A percentile compares a stretch with the other conserved stretches of the same genome.
phyloP scores from a whole-genome alignment of 164 flowering plant species.

The Aristolochia fimbriata region DNA sequence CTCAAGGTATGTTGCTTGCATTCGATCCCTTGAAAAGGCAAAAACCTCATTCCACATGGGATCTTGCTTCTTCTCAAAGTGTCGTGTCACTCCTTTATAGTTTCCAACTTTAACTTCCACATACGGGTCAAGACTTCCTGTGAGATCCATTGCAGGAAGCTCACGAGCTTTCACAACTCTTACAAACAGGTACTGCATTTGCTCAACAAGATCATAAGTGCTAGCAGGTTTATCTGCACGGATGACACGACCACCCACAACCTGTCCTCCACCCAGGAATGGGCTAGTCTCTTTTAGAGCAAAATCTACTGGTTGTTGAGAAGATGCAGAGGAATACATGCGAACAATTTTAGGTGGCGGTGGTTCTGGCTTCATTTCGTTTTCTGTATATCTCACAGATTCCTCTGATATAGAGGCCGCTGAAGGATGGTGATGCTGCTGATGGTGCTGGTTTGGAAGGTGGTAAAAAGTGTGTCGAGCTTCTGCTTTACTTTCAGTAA shows the following conservation, averaged over 20 bases:
- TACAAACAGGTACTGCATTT: slow-evolving; percentile 84
- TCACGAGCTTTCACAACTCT: slow-evolving; percentile 89
- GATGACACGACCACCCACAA: slow-evolving; percentile 80
- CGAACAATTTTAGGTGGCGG: slow-evolving; percentile 54
- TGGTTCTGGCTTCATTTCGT: slow-evolving; percentile 51
- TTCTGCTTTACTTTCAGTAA: slow-evolving; percentile 24
- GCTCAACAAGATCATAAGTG: slow-evolving; percentile 89
- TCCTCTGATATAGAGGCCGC: slow-evolving; percentile 17
- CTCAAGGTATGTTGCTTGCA: slow-evolving; percentile 75
- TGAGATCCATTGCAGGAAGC: slow-evolving; percentile 73
- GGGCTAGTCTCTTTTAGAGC: slow-evolving; percentile 96
- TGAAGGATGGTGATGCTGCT: slow-evolving; percentile 23
- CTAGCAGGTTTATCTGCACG: slow-evolving; percentile 55
- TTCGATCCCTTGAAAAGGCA: slow-evolving; percentile 70
- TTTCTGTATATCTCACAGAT: slow-evolving; percentile 26
- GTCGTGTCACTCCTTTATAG: slow-evolving; percentile 73
- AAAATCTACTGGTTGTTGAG: slow-evolving; percentile 70
- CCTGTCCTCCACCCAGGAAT: slow-evolving; percentile 80
- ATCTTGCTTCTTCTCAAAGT: slow-evolving; percentile 63
- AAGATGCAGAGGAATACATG: slow-evolving; percentile 40
- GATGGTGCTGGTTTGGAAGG: slow-evolving; percentile 47
- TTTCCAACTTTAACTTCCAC: slow-evolving; percentile 89
- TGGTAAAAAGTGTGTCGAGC: slow-evolving; percentile 57
- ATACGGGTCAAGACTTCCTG: slow-evolving; percentile 86
- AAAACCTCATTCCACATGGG: slow-evolving; percentile 90